Evolutionary conservation across 2,329 filamentous ascomycete species (phyloP), one percentile per base, ranked within the genome.

Genomic region (Clathrospora elynae): DNA sequence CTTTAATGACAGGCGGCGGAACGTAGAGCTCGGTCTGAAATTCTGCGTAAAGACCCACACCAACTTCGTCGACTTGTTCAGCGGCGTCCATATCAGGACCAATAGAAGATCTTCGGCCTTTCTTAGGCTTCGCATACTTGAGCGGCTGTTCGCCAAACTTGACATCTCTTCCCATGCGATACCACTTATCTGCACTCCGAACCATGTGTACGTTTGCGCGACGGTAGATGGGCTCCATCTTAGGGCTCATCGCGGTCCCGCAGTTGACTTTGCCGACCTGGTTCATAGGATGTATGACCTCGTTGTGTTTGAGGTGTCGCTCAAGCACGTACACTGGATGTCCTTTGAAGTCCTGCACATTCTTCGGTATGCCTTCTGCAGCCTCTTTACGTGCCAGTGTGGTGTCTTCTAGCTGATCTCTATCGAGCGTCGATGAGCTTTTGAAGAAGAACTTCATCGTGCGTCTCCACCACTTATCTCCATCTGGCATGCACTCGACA

Each of bases 181-280:
- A 96, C 95, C 93, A 99, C 51, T 87, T 90, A 55, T 95, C 90
- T 3, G 83, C 84, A 49, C 84, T 95, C 49, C 85, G 82, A 1
- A 90, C 90, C 4, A 83, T 62, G 37, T 88, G 84, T 0, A 99
- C 89, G 64, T 97, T 89, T 33, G 78, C 79, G 3, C 93, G 81
- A 16, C 91, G 83, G 65, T 89, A 99, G 0, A 99, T 85, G 36
- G 82, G 81, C 66, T 96, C 91, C 49, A 92, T 73, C 29, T 76
- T 73, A 61, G 50, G 80, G 71, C 64, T 81, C 76, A 68, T 78
- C 74, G 73, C 68, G 3, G 71, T 68, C 2, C 88, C 86, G 3
- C 84, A 82, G 7, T 82, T 82, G 5, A 96, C 82, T 39, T 89
- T 93, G 0, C 93, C 93, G 22, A 87, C 85, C 26, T 85, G 79